Evolutionary conservation across 108 stramenopile species (phyloP).

Genomic region (Craspedostauros australis): DNA sequence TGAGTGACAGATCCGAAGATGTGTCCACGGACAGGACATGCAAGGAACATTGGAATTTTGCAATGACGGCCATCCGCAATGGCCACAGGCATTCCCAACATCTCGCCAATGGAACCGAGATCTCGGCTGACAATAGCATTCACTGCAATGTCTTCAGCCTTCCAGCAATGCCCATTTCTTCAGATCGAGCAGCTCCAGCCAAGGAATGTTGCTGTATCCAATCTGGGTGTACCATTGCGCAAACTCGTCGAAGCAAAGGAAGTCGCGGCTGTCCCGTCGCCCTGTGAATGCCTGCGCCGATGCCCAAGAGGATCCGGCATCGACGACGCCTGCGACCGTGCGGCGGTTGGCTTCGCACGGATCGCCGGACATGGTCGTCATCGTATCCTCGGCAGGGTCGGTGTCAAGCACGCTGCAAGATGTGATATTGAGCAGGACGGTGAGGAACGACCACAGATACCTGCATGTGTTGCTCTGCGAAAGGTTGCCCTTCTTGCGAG

Average conservation of each 20-base stretch:
- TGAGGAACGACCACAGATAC: constrained; percentile 76
- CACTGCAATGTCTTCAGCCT: no score
- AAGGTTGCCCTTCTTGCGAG: constrained; percentile 54
- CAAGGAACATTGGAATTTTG: no score
- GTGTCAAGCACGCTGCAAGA: constrained; percentile 34
- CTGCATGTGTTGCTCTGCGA: constrained; percentile 42
- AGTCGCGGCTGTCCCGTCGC: constrained; percentile 19
- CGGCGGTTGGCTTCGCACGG: constrained; percentile 34
- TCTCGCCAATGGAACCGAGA: no score
- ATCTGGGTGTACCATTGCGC: constrained; percentile 88
- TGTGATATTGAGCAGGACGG: constrained; percentile 61
- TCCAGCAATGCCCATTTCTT: constrained; percentile 66
- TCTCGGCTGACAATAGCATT: no score
- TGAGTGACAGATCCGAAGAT: no score
- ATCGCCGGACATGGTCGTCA: constrained; percentile 35
- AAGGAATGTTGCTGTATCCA: constrained; percentile 74
- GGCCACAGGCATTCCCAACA: no score
- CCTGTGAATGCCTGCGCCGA: constrained; percentile 54
- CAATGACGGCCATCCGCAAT: no score
- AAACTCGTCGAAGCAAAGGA: constrained; percentile 82
- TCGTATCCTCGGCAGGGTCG: constrained; percentile 23
- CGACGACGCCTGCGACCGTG: constrained; percentile 52
- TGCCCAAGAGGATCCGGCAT: constrained; percentile 77
- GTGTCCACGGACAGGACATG: no score
- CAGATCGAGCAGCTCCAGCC: constrained; percentile 85